These are phyloP conservation scores for Aspergillus novofumigatus DNA, from an alignment of 2,329 filamentous ascomycete genomes.

Conservation along the genomic window DNA sequence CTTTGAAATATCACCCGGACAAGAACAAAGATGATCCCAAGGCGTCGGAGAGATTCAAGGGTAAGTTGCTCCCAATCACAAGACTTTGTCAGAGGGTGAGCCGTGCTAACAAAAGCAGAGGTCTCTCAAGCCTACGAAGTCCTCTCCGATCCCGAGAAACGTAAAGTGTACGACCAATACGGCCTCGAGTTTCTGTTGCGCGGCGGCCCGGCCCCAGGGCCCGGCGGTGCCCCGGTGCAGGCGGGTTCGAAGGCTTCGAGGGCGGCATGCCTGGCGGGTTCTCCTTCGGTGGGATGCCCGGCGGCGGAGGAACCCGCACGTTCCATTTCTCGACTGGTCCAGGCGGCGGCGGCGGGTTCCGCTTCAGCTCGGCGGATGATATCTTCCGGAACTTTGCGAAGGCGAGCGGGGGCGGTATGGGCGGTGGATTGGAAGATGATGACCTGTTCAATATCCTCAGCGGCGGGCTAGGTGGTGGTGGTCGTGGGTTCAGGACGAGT, in stretches of 20 bases:
- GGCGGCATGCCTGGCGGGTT: conserved; percentile 54
- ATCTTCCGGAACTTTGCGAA: conserved; percentile 85
- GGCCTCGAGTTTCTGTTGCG: conserved; percentile 88
- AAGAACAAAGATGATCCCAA: conserved; percentile 92
- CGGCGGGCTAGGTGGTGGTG: conserved; percentile 37
- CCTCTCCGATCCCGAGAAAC: conserved; percentile 92
- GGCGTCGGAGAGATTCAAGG: conserved; percentile 91
- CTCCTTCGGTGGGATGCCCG: conserved; percentile 48
- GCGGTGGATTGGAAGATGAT: conserved; percentile 51
- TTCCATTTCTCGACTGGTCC: conserved; percentile 45
- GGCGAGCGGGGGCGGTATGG: conserved; percentile 45
- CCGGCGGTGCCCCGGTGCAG: conserved; percentile 52
- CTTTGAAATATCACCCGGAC: conserved; percentile 90
- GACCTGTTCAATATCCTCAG: conserved; percentile 52
- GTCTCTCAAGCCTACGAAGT: conserved; percentile 98
- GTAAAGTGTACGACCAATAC: conserved; percentile 90
- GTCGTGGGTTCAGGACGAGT: conserved; percentile 29
- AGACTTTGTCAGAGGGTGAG: not conserved
- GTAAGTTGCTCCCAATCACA: conserved; percentile 33
- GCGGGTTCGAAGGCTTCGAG: conserved; percentile 57
- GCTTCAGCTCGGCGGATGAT: conserved; percentile 75
- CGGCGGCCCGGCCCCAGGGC: conserved; percentile 66
- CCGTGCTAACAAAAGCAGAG: conserved; percentile 47
- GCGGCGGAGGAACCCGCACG: conserved; percentile 45
- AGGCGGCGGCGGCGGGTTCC: conserved; percentile 68